These are phyloP conservation scores for Saksenaea vasiformis DNA, from an alignment of 371 early-diverging fungal genomes.

Conservation along the genomic window DNA sequence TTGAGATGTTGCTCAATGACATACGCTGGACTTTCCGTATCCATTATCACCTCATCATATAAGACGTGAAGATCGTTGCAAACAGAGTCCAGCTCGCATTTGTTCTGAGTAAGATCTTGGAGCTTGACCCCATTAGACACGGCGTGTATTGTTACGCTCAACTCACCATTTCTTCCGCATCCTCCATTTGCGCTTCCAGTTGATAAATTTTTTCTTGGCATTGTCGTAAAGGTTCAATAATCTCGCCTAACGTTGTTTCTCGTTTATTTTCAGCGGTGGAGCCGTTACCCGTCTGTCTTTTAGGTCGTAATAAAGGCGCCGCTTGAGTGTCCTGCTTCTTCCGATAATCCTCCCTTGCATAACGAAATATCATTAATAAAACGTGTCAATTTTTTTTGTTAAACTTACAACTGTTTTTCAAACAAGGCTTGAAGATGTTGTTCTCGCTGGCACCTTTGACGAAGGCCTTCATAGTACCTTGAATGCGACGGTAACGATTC, in stretches of 20 bases:
- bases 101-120: constrained; percentile 31
- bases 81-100: constrained; percentile 27
- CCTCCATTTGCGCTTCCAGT: constrained; percentile 28
- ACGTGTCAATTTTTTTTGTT: not conserved
- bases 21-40: constrained; percentile 22
- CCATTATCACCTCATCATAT: constrained; percentile 35
- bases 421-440: constrained; percentile 24
- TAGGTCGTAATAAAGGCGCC: not conserved
- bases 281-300: not conserved
- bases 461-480: constrained; percentile 40
- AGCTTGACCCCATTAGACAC: constrained; percentile 15
- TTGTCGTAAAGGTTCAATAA: constrained; percentile 30
- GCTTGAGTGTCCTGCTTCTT: constrained; percentile 17
- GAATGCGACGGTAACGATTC: constrained; percentile 49
- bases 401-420: constrained; percentile 37
- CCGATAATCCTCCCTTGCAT: constrained; percentile 22
- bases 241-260: constrained; percentile 16
- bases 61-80: constrained; percentile 33
- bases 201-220: constrained; percentile 26
- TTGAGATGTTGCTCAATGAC: constrained; percentile 36
- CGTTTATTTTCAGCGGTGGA: constrained; percentile 5
- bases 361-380: not conserved
- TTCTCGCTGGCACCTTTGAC: constrained; percentile 35
- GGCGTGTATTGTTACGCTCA: not conserved
- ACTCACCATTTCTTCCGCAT: constrained; percentile 37